Base-by-base conservation (phyloP, 2,329 filamentous ascomycete genomes). In the Juglanconis juglandina region DNA sequence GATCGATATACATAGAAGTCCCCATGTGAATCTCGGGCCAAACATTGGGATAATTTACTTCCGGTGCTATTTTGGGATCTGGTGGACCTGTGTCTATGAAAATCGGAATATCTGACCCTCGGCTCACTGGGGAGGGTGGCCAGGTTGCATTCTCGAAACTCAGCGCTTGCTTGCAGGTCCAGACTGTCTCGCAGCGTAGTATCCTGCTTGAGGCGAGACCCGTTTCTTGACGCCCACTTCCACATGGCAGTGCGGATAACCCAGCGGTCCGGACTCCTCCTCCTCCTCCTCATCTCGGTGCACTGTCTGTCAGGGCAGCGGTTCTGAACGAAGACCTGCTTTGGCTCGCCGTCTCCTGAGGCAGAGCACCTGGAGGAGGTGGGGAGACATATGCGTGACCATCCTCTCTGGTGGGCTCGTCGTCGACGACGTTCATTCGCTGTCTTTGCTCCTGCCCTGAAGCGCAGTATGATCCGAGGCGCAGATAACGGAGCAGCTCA, bases 391-490 rank as follows among this genome's bases (percentile, higher is more conserved):
- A 50, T 47, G 39, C 46, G 56, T n/a, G 52, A 54, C 52, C 52
- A 14, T 54, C 17, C 52, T 32, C 41, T 34, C 33, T 32, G 17
- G 14, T 44, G 13, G 10, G 7, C 11, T 33, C 6, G 44, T 24
- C 34, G 8, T 30, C 17, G 17, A 17, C 17, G 17, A 17, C 24
- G 35, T n/a, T 54, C 50, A 54, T 59, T 59, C 50, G 57, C 57
- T 44, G 9, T 9, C 24, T 35, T 41, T 37, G 17, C 58, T 59
- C 58, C 58, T 59, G 58, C 58, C 57, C 32, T 55, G 58, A 59
- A 59, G 46, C 42, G 58, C 58, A 59, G 46, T 59, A 44, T 35
- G 32, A 35, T 55, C 58, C 58, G 58, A 55, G 32, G 52, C 32
- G n/a, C n/a, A 55, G 51, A 55, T 54, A 54, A 54, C 39, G 51